Evolutionary conservation across 495 filamentous ascomycete species (phyloP).

Genomic region (Aspergillus wentii): DNA sequence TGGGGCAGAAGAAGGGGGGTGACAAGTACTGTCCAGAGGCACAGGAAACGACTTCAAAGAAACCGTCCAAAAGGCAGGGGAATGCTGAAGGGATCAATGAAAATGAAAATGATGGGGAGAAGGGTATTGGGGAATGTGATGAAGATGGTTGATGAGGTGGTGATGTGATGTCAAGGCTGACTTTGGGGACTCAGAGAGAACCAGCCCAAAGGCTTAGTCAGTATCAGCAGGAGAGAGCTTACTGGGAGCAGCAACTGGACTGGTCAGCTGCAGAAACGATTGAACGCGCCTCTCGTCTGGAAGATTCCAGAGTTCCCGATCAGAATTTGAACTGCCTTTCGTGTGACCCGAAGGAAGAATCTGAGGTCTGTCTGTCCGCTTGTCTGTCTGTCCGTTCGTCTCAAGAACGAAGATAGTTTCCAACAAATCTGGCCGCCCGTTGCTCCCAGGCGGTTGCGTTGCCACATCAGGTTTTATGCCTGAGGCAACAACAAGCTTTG

Average conservation of each 20-base stretch:
- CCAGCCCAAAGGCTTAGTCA: slow-evolving; percentile 40
- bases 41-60: slow-evolving; percentile 9
- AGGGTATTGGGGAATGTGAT: slow-evolving; percentile 13
- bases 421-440: too few relatives aligned
- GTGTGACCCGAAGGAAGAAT: too few relatives aligned
- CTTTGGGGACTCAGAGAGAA: slow-evolving; percentile 32
- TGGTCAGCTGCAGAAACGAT: slow-evolving; percentile 14
- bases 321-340: too few relatives aligned
- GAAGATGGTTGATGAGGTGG: slow-evolving; percentile 35
- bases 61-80: slow-evolving; percentile 13
- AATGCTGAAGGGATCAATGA: slow-evolving; percentile 11
- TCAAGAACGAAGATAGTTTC: too few relatives aligned
- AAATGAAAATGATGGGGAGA: slow-evolving; percentile 17
- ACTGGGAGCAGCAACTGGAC: slow-evolving; percentile 11
- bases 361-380: too few relatives aligned
- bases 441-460: too few relatives aligned
- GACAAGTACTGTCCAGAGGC: slow-evolving; percentile 11
- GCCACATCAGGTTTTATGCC: slow-evolving; percentile 6
- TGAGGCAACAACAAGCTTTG: slow-evolving; percentile 14
- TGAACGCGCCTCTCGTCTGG: too few relatives aligned
- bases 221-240: slow-evolving; percentile 19
- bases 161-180: slow-evolving; percentile 45
- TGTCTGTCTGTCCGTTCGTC: too few relatives aligned
- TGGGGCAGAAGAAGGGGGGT: slow-evolving; percentile 22
- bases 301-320: too few relatives aligned